Evolutionary conservation across 2,329 filamentous ascomycete species (phyloP), one percentile per base, ranked within the genome.

Genomic region (Stagonosporopsis rhizophila): DNA sequence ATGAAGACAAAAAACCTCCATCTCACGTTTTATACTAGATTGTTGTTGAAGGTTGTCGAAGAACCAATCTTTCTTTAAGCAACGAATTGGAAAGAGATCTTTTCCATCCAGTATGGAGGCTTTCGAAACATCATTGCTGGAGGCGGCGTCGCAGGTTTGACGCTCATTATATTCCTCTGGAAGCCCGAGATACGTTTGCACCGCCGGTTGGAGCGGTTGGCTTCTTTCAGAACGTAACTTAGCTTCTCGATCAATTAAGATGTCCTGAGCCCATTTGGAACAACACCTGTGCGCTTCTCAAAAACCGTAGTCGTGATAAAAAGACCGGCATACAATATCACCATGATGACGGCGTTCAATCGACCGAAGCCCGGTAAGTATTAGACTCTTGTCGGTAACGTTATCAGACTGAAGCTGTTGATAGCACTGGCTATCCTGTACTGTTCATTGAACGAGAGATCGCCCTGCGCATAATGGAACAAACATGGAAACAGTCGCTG

Each of bases 201-300:
- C 64, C 64, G 2, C 22, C 55, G 2, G 42, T 64, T 2, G 67
- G 65, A 6, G 66, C 53, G 9, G 62, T 69, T 23, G 66, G 56
- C 1, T 39, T 68, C 17, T 58, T 60, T 6, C 58, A 61, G 5
- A 63, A 65, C 19, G 64, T 60, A 4, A 32, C 25, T 9, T 50
- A 64, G 5, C 61, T 69, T 6, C 34, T 69, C 11, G 67, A 67
- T 44, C 65, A 69, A 23, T 32, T 69, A 1, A 65, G 60, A 11
- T 60, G 48, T 28, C 47, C 44, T 5, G 46, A 61, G 0, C 20
- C 32, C 6, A 53, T 64, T 11, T 14, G n/a, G 15, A 42, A 48
- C 20, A 34, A 49, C 6, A 40, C 44, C 1, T 37, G 22, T n/a
- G 32, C 34, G 28, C 44, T 55, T 12, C 17, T 17, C 5, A 14